A percentile compares a stretch with the other conserved stretches of the same genome.
These are phyloP conservation scores for Scytalidium lignicola DNA, from an alignment of 2,329 filamentous ascomycete species.

Conservation along the genomic window DNA sequence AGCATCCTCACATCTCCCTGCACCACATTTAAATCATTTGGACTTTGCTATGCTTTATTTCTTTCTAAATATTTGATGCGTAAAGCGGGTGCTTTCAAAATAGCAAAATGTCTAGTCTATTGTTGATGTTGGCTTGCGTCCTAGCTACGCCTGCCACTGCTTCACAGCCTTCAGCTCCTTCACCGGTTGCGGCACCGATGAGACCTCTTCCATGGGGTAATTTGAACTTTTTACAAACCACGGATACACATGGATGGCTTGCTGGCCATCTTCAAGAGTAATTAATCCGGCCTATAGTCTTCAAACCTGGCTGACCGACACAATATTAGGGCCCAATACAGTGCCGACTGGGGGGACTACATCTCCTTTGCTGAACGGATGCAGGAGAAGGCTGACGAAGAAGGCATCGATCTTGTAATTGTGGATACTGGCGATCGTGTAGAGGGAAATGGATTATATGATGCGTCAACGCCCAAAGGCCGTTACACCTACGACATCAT, in stretches of 20 bases:
- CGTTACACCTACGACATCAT: conserved; percentile 85
- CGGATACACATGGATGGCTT: conserved; percentile 94
- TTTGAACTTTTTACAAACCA: conserved; percentile 95
- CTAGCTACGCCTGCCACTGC: conserved; percentile 29
- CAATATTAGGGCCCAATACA: conserved; percentile 72
- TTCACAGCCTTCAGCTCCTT: conserved; percentile 75
- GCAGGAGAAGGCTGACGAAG: conserved; percentile 68
- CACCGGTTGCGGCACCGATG: conserved; percentile 73
- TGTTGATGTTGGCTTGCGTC: conserved; percentile 15
- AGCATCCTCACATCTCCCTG: too few species aligned
- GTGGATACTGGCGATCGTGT: conserved; percentile 91
- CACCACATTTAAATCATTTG: too few species aligned
- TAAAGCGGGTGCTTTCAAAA: background rate
- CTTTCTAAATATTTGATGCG: background rate
- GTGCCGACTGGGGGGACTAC: conserved; percentile 97
- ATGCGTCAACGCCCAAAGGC: conserved; percentile 82
- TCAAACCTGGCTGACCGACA: background rate
- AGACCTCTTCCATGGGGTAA: conserved; percentile 86
- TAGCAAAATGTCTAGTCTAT: conserved; percentile 3
- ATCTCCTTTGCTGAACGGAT: conserved; percentile 86
- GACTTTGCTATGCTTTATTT: background rate
- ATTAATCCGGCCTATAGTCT: conserved; percentile 19
- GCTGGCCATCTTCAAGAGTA: conserved; percentile 89
- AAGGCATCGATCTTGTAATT: conserved; percentile 81
- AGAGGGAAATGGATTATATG: conserved; percentile 92